Conservation (phyloP, 768 basidiomycete species). For the Royoungia palumana region DNA sequence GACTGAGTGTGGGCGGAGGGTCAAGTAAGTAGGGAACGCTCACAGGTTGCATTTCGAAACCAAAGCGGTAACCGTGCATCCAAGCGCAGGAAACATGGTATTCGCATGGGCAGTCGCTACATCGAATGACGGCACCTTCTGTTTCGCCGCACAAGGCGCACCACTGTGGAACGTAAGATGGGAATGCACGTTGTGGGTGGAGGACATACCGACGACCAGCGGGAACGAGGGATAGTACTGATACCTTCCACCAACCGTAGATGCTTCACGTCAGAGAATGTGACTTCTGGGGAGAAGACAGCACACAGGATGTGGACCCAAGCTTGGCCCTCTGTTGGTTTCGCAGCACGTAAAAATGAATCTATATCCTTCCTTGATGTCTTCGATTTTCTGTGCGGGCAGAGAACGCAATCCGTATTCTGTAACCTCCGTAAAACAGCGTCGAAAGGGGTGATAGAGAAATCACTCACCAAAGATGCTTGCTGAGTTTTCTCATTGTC, state of each 20-base stretch:
- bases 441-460: neutral
- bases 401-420: conserved; percentile 84
- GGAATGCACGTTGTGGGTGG: neutral
- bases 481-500: conserved; percentile 79
- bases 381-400: conserved; percentile 50
- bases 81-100: conserved; percentile 93
- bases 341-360: conserved; percentile 70
- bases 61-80: conserved; percentile 78
- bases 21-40: conserved; percentile 23
- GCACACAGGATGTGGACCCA: conserved; percentile 93
- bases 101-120: conserved; percentile 74
- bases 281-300: conserved; percentile 82
- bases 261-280: conserved; percentile 69
- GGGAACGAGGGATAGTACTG: conserved; percentile 62
- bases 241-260: conserved; percentile 86
- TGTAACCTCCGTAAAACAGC: conserved; percentile 28
- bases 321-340: conserved; percentile 89
- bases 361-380: conserved; percentile 49
- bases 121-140: conserved; percentile 80
- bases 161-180: conserved; percentile 42
- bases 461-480: conserved; percentile 65
- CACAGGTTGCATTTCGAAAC: conserved; percentile 88
- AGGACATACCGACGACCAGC: conserved; percentile 68
- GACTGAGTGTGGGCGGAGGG: neutral
- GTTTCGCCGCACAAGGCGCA: conserved; percentile 71